Conservation (phyloP, 1,139 yeast species). For the Magnusiomyces paraingens region DNA sequence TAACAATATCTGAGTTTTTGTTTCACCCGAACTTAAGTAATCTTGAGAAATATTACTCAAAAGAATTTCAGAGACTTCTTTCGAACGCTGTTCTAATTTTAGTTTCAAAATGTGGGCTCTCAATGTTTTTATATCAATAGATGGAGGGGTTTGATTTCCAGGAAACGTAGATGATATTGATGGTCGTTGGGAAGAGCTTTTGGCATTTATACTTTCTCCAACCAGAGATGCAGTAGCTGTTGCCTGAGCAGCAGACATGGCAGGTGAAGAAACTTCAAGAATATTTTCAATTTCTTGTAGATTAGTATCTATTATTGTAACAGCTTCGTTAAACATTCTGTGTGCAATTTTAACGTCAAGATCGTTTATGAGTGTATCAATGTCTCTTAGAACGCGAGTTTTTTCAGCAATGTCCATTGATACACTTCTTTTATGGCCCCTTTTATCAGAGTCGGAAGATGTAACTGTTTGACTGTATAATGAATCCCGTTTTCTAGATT, state of each 20-base stretch:
- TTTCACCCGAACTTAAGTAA: constrained; percentile 29
- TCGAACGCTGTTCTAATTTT: constrained; percentile 29
- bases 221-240: constrained; percentile 15
- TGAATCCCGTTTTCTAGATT: background rate
- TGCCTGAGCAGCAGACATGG: constrained; percentile 16
- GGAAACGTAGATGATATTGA: background rate
- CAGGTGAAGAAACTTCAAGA: constrained; percentile 18
- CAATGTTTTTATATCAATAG: constrained; percentile 12
- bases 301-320: constrained; percentile 40
- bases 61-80: constrained; percentile 26
- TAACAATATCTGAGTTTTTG: constrained; percentile 33
- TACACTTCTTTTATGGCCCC: constrained; percentile 15
- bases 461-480: background rate
- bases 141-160: constrained; percentile 1
- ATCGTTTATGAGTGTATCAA: constrained; percentile 60
- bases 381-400: constrained; percentile 38
- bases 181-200: background rate
- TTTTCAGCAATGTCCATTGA: constrained; percentile 20
- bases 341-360: constrained; percentile 62
- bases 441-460: constrained; percentile 6
- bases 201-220: constrained; percentile 10
- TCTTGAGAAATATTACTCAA: constrained; percentile 33
- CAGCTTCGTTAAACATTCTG: constrained; percentile 50
- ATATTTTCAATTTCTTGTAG: constrained; percentile 14
- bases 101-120: constrained; percentile 20